These are phyloP conservation scores for Globisporangium perplexum DNA, from an alignment of 352 stramenopile genomes.

Conservation along the genomic window DNA sequence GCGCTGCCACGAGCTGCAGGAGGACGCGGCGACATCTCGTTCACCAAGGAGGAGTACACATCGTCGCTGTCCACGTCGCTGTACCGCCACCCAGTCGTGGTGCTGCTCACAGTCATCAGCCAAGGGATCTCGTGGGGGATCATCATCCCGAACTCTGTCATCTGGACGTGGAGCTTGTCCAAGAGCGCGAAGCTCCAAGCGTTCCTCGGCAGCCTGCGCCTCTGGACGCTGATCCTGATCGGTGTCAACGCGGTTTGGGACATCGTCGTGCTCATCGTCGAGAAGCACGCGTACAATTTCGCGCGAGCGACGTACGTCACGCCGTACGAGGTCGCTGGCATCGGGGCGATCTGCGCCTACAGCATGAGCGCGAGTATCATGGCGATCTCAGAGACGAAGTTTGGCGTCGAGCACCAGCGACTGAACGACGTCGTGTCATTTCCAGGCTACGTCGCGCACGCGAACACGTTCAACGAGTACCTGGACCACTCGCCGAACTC, in stretches of 20 bases:
- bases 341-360: slow-evolving; percentile 15
- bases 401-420: slow-evolving; percentile 21
- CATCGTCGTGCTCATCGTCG: slow-evolving; percentile 21
- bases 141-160: slow-evolving; percentile 40
- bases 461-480: slow-evolving; percentile 23
- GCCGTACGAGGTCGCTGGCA: slow-evolving; percentile 15
- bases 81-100: slow-evolving; percentile 26
- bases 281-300: slow-evolving; percentile 25
- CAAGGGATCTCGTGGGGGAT: slow-evolving; percentile 48
- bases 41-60: slow-evolving; percentile 12
- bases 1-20: neutral
- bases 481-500: slow-evolving; percentile 11
- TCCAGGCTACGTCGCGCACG: slow-evolving; percentile 11
- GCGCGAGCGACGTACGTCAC: slow-evolving; percentile 17
- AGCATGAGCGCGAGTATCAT: slow-evolving; percentile 9
- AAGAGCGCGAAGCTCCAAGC: slow-evolving; percentile 25
- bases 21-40: slow-evolving; percentile 4
- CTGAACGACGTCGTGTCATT: slow-evolving; percentile 18
- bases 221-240: slow-evolving; percentile 34
- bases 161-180: slow-evolving; percentile 37
- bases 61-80: slow-evolving; percentile 26
- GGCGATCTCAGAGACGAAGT: slow-evolving; percentile 20
- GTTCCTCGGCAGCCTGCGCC: slow-evolving; percentile 27
- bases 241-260: slow-evolving; percentile 26
- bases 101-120: slow-evolving; percentile 19